These are phyloP conservation scores for Coemansia sp. DNA, from an alignment of 192 early-diverging fungal species.

Conservation along the genomic window DNA sequence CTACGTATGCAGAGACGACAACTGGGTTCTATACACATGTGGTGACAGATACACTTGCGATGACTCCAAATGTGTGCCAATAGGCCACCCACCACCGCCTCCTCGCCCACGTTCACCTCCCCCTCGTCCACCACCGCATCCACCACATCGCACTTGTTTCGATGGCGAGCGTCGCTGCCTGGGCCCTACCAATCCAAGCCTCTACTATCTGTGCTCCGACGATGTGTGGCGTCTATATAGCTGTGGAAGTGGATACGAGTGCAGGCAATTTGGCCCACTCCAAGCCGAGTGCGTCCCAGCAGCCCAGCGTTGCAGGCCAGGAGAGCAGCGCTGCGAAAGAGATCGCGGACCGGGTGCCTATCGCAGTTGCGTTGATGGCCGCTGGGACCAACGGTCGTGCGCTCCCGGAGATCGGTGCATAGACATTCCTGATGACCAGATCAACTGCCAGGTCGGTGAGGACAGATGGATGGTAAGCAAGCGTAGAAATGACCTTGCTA, in stretches of 20 bases:
- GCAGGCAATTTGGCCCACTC: constrained; percentile 17
- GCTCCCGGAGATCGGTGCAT: constrained; percentile 34
- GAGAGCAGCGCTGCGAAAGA: constrained; percentile 29
- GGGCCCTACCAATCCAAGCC: constrained; percentile 13
- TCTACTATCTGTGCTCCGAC: constrained; percentile 46
- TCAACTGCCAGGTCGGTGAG: constrained; percentile 46
- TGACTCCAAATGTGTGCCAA: constrained; percentile 18
- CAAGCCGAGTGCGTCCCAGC: constrained; percentile 31
- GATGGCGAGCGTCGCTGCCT: constrained; percentile 43
- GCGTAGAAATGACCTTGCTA: neutral
- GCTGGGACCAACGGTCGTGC: constrained; percentile 40
- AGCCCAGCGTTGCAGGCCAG: constrained; percentile 25
- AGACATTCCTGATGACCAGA: constrained; percentile 32
- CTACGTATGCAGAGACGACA: constrained; percentile 29
- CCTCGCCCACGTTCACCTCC: neutral
- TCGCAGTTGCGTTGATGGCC: constrained; percentile 26
- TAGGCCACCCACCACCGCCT: neutral
- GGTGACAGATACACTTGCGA: constrained; percentile 37
- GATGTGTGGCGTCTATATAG: constrained; percentile 39
- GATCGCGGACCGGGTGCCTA: constrained; percentile 17
- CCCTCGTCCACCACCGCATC: neutral
- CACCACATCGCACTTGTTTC: constrained; percentile 3
- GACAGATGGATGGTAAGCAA: neutral
- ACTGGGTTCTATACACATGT: constrained; percentile 42
- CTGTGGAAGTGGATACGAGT: constrained; percentile 43